Percentiles rank a stretch among this genome's conserved stretches.
Conservation (phyloP, 306 rosid genomes). For the Carpinus viminea region DNA sequence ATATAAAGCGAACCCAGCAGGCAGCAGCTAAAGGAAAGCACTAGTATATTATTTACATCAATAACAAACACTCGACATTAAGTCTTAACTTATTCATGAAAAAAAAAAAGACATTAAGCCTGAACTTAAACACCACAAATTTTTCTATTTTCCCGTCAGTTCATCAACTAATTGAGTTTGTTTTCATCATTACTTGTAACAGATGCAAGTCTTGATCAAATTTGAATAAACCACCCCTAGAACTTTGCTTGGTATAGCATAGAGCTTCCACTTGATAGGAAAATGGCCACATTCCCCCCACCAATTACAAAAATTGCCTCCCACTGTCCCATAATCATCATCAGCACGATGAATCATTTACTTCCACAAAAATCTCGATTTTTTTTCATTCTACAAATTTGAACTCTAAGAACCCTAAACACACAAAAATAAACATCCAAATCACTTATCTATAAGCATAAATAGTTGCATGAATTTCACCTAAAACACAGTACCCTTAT, state of each 20-base stretch:
- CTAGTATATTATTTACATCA: background rate
- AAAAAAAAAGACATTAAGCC: background rate
- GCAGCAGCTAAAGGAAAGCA: background rate
- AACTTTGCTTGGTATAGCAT: background rate
- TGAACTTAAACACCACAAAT: background rate
- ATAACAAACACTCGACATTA: background rate
- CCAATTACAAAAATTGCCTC: background rate
- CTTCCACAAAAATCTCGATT: background rate
- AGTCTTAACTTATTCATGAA: background rate
- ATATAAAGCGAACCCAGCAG: slow-evolving; percentile 5
- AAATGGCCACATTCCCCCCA: background rate
- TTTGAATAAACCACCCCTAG: background rate
- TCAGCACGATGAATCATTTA: background rate
- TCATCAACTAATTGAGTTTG: background rate
- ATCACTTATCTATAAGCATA: background rate
- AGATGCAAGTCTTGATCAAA: background rate
- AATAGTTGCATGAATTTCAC: background rate
- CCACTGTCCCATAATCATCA: background rate
- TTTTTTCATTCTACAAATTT: background rate
- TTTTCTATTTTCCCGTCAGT: background rate
- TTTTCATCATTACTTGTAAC: background rate
- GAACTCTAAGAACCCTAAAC: background rate
- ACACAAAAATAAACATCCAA: background rate
- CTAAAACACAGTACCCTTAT: background rate
- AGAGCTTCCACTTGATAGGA: background rate